A percentile compares a stretch with the other conserved stretches of the same genome.
Conservation (phyloP, 78 protist genomes). For the slime mould (Dictyostelium discoideum) region dicty_2.7 NC_007089.4:140501-141000, state of each 20-base stretch:
- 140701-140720: too few relatives aligned
- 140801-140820: too few relatives aligned
- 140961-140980: constrained; percentile 88
- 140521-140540: constrained; percentile 1
- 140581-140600: background rate
- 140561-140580: background rate
- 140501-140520: constrained; percentile 2
- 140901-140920: constrained; percentile 75
- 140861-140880: background rate
- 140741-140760: too few relatives aligned
- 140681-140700: too few relatives aligned
- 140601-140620: too few relatives aligned
- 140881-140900: background rate
- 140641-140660: too few relatives aligned
- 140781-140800: too few relatives aligned
- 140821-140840: background rate
- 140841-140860: background rate
- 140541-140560: background rate
- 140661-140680: too few relatives aligned
- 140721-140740: too few relatives aligned
- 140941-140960: constrained; percentile 92
- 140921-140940: constrained; percentile 93
- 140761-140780: too few relatives aligned
- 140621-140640: too few relatives aligned
- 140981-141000: constrained; percentile 92